These are phyloP conservation scores for Jatropha podagrica DNA, from an alignment of 441 rosid genomes.

Conservation along the genomic window DNA sequence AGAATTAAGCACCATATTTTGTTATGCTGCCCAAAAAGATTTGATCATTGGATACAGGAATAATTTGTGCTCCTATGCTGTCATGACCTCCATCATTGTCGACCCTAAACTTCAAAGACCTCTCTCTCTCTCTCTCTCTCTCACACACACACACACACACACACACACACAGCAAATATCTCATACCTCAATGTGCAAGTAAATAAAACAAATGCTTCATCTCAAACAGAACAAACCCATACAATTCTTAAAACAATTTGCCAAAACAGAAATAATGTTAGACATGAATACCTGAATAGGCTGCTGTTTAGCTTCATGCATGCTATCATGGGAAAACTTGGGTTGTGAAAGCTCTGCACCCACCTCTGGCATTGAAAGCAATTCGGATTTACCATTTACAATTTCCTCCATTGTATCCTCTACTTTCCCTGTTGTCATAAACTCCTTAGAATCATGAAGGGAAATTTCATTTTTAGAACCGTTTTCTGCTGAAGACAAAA, in stretches of 20 bases:
- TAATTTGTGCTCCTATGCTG: background rate
- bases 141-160: background rate
- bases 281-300: conserved; percentile 34
- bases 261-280: background rate
- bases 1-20: background rate
- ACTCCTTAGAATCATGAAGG: conserved; percentile 29
- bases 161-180: background rate
- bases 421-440: conserved; percentile 17
- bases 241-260: background rate
- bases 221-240: background rate
- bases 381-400: conserved; percentile 31
- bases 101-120: background rate
- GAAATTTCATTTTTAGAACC: conserved; percentile 21
- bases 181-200: background rate
- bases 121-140: no score
- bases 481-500: conserved; percentile 23
- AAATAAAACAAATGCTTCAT: background rate
- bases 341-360: conserved; percentile 20
- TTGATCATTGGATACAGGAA: background rate
- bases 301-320: conserved; percentile 24
- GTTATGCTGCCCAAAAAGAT: background rate
- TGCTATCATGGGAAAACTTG: conserved; percentile 13
- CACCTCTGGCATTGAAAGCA: conserved; percentile 36
- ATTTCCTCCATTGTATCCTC: conserved; percentile 20
- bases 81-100: background rate